Base-by-base conservation (phyloP, 2,329 filamentous ascomycete genomes). In the Colletotrichum karsti region DNA sequence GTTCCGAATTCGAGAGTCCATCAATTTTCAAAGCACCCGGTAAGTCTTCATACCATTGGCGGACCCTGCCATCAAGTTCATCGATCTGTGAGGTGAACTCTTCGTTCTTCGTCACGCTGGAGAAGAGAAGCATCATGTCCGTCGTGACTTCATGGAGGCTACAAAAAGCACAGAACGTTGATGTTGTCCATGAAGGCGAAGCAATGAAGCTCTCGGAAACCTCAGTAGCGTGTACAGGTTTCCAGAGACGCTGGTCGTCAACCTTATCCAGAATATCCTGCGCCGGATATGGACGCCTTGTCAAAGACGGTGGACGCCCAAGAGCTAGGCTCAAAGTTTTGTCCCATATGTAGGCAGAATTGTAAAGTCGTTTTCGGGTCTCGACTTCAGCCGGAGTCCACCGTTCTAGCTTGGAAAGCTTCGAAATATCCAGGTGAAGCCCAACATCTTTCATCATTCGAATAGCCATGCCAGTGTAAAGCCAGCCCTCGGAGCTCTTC, bases 301-400 rank as follows among this genome's bases (percentile, higher is more conserved):
- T 61, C 10, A 70, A 37, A 1, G 69, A 50, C 3, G 69, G 67
- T 12, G 55, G 54, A 15, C 72, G 69, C 3, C 72, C 72, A 2
- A 73, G 53, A 1, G 71, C 67, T 10, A 73, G 70, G 28, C 72
- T 72, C 20, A 73, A 30, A 1, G 72, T 72, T 42, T 73, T 73
- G 15, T 73, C 72, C 72, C 72, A 73, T 30, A 72, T 65, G 28
- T 72, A 73, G 3, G 72, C 71, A 0, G 70, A 63, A 51, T 72
- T 72, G 57, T 72, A 72, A 2, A 73, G 20, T 4, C 72, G 53
- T 39, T 72, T 72, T n/a, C 71, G 48, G 5, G 62, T 67, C 41
- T 73, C 72, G 7, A 55, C 55, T 51, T 73, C 71, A n/a, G 70
- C 60, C 2, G 72, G 63, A 0, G 72, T 72, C 72, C 67, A 73